phyloP scores from a whole-genome alignment of 306 rosid genomes.

The Quercus ilex region DNA sequence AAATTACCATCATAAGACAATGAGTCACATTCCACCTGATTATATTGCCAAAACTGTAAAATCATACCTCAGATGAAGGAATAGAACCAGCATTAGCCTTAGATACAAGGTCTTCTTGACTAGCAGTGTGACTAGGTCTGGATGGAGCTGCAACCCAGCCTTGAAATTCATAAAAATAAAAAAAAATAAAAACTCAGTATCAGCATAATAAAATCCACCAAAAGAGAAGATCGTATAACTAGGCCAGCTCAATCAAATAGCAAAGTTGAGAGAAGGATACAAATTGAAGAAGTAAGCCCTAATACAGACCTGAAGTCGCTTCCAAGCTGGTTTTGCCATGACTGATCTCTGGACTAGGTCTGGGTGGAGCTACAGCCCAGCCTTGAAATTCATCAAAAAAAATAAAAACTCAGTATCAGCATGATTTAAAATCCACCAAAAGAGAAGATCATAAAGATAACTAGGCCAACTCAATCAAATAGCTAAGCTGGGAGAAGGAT shows the following conservation, averaged over 20 bases:
- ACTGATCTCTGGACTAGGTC: slow-evolving; percentile 36
- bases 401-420: slow-evolving; percentile 18
- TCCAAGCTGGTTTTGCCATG: slow-evolving; percentile 51
- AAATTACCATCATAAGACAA: no score
- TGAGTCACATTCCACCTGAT: no score
- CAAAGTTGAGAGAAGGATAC: slow-evolving; percentile 7
- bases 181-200: slow-evolving; percentile 12
- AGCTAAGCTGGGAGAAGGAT: slow-evolving; percentile 8
- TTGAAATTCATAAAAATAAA: slow-evolving; percentile 19
- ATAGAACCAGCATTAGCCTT: slow-evolving; percentile 38
- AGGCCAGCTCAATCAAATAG: slow-evolving; percentile 8
- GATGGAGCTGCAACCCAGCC: slow-evolving; percentile 46
- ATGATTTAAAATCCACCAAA: slow-evolving; percentile 10
- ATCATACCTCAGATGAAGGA: slow-evolving; percentile 57
- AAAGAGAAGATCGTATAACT: slow-evolving; percentile 12
- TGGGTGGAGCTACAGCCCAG: slow-evolving; percentile 36
- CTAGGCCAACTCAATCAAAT: slow-evolving; percentile 3
- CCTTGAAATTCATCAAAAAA: slow-evolving; percentile 36
- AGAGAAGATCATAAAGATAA: slow-evolving; percentile 10
- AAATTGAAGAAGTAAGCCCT: background rate
- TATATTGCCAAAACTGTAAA: slow-evolving; percentile 1
- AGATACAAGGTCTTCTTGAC: slow-evolving; percentile 36
- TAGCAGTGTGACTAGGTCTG: slow-evolving; percentile 27
- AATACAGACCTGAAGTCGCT: slow-evolving; percentile 58
- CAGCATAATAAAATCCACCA: slow-evolving; percentile 8